Evolutionary conservation across 805 yeast species (phyloP), one percentile per base, ranked within the genome.

Genomic region (Jamesozyma gamospora): DNA sequence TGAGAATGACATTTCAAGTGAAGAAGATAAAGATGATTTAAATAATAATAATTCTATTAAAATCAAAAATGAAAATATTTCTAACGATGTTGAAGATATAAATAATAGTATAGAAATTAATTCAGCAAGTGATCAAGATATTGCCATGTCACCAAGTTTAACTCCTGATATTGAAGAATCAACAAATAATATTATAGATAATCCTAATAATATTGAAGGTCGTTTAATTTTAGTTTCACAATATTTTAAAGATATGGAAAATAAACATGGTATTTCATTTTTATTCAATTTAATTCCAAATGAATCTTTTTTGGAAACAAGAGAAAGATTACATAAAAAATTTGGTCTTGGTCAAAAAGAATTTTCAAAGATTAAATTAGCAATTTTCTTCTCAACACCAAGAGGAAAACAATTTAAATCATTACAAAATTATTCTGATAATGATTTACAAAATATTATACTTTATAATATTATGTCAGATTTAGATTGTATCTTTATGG

Each of bases 261-360:
- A 69, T 32, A 66, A 72, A 17, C 97, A 88, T 58, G 88, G 95
- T n/a, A 68, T 81, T 36, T 94, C 96, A 4, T 88, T 88, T 55
- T 64, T 82, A 9, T 84, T 88, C 55, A 72, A 75, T n/a, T 60
- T 83, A 6, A 68, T 74, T 35, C 79, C 83, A 8, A 75, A 69
- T 12, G 98, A 92, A 57, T 61, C 64, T 34, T 74, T 83, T 34
- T 54, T 59, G 3, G 77, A 72, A 11, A 80, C 94, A 2, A 77
- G 71, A 50, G 68, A 63, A 14, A 72, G 97, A 45, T 64, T 92
- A 45, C 80, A 80, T 53, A 69, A 67, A 45, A 71, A 72, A 37
- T 63, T 88, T 45, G 95, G 96, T 0, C 62, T 84, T 40, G 86
- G 88, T 9, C 80, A 76, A 39, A 81, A 76, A 49, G 90, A 86